Evolutionary conservation across 2,329 filamentous ascomycete genomes (phyloP).

Genomic region (Ophiosphaerella narmari): DNA sequence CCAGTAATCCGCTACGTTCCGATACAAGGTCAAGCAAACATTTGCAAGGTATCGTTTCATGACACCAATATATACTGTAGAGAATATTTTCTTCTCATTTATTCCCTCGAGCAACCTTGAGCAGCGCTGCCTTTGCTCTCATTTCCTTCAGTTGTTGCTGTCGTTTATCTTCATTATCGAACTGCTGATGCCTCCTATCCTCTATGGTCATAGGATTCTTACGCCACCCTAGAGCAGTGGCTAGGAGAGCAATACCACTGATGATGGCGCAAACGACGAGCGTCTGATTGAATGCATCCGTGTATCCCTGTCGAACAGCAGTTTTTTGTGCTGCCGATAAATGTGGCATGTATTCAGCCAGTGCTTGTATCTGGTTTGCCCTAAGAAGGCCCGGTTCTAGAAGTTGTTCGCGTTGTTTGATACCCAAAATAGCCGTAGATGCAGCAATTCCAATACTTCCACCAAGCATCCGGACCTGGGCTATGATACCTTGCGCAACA

Average conservation of each 20-base stretch:
- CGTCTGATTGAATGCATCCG: conserved; percentile 21
- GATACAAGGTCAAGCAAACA: no score
- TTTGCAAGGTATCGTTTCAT: no score
- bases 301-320: conserved; percentile 12
- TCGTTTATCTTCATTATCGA: background rate
- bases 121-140: background rate
- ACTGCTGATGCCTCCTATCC: background rate
- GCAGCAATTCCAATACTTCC: conserved; percentile 14
- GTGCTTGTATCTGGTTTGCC: conserved; percentile 7
- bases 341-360: conserved; percentile 8
- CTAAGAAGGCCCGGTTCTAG: conserved; percentile 4
- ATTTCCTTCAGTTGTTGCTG: background rate
- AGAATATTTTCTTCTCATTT: no score
- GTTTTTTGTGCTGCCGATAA: background rate
- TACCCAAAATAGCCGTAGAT: conserved; percentile 13
- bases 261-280: conserved; percentile 21
- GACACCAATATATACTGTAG: no score
- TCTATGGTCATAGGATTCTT: conserved; percentile 2
- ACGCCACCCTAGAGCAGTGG: conserved; percentile 14
- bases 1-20: no score
- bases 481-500: conserved; percentile 12
- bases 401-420: conserved; percentile 9
- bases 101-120: no score
- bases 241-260: conserved; percentile 14
- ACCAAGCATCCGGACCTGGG: conserved; percentile 13